Evolutionary conservation across 345 rosid species (phyloP), one percentile per base, ranked within the genome.

Genomic region (Citrus cavaleriei): DNA sequence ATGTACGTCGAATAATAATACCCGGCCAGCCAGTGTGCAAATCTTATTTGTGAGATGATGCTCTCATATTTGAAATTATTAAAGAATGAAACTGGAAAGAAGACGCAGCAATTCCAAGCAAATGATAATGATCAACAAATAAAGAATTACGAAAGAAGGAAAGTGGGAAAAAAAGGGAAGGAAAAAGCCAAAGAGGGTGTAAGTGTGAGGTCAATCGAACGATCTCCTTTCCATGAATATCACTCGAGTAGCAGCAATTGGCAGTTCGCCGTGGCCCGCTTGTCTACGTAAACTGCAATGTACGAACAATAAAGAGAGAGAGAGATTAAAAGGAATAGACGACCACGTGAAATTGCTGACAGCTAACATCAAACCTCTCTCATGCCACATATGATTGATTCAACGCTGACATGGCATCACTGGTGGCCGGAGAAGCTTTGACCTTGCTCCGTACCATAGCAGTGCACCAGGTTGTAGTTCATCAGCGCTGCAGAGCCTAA

Each of bases 321-420:
- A 21, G 27, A 30, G 27, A 38, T 38, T 38, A 9, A 38, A 37
- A 38, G 12, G 2, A 9, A 2, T 3, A 40, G 3, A 40, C 46
- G 40, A 74, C 78, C 78, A 76, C 78, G 78, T 76, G 72, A 46
- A 76, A 65, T 14, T 34, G 35, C 64, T 65, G 64, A 66, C 72
- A 38, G 35, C 7, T 22, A 24, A 72, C 10, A 72, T 54, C 22
- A 54, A 6, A 28, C 10, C 6, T 28, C 8, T 74, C 9, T 74
- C 10, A 30, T 66, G 55, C 64, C 79, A 76, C 73, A 72, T 76
- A 35, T 35, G 73, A 76, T 19, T 28, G 57, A 76, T 10, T 28
- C 25, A 5, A 24, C 35, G n/a, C 24, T 18, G 73, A 54, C 32
- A 25, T 66, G 65, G 69, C 81, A 70, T 27, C 22, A 55, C 69